Base-by-base conservation (phyloP, 805 yeast species). In the Wickerhamiella slavikovae region DNA sequence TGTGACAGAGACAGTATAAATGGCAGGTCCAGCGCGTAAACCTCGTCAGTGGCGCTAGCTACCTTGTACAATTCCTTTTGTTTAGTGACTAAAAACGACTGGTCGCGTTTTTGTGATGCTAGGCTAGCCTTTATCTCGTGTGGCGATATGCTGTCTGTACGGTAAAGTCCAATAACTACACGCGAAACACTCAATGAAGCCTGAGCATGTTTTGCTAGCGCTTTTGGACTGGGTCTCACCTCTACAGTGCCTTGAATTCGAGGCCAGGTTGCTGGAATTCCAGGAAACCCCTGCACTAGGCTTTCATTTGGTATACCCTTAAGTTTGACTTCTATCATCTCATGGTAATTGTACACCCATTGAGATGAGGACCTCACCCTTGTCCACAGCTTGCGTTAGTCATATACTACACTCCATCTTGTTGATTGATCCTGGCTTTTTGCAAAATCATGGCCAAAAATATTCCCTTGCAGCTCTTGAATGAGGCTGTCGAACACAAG, bases 401-500 rank as follows among this genome's bases (percentile, higher is more conserved):
- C n/a, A n/a, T n/a, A n/a, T n/a, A n/a, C n/a, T n/a, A n/a, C n/a
- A n/a, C n/a, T n/a, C n/a, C n/a, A n/a, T n/a, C n/a, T n/a, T n/a
- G n/a, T n/a, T n/a, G n/a, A n/a, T n/a, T n/a, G n/a, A n/a, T n/a
- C n/a, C n/a, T n/a, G n/a, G n/a, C n/a, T n/a, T n/a, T n/a, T n/a
- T n/a, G n/a, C n/a, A n/a, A n/a, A n/a, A n/a, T n/a, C n/a, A n/a
- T n/a, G n/a, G n/a, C n/a, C n/a, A 61, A 73, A 35, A 76, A 82
- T 22, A 68, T 80, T 20, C 96, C 96, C 2, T 71, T 82, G 13
- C 74, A 80, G 51, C 71, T 85, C 16, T 60, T 85, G 29, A 76
- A 69, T 46, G 98, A 83, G 52, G 77, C 93, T 6, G 63, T 73
- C 59, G 94, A 95, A 28, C 96, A 85, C 47, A 57, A 70, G 3